Evolutionary conservation across 768 basidiomycete genomes (phyloP), one percentile per base, ranked within the genome.

Genomic region (Mycena indigotica): DNA sequence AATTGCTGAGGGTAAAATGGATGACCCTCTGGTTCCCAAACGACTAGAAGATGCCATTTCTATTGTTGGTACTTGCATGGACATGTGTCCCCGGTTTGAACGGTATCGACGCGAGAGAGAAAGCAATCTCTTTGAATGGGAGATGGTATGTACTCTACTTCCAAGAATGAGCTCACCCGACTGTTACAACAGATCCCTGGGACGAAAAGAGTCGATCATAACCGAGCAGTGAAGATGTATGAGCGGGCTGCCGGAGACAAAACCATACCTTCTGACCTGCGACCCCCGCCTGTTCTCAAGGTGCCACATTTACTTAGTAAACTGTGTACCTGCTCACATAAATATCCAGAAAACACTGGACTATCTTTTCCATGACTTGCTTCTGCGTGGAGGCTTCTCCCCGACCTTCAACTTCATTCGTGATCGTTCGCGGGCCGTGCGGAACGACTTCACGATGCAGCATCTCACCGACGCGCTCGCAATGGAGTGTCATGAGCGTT

Each of bases 81-180:
- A 91, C 58, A 97, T 98, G 94, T 98, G 95, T 69, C 95, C 95
- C 2, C 84, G 89, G 39, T 97, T 93, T 67, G 96, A 98, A 72
- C 82, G 91, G 25, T 95, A 96, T 70, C 82, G 93, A 62, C 82
- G 96, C 32, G 93, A 98, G 70, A 82, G 87, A 59, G 91, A 95
- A 69, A 91, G 91, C 69, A 91, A 93, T 64, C 79, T 98, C 1
- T 88, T 90, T 60, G 83, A 86, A 65, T 89, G 87, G 83, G 95
- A 97, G 77, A 85, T 81, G 60, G 92, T 95, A 74, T 61, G 89
- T 79, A 77, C 82, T 65, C 60, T 79, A 73, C 45, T 28, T 56
- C 56, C 58, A 17, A 19, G 52, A 28, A 52, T 48, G 50, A 32
- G 59, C 30, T 26, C 35, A 40, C 30, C 30, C 61, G 45, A 61